Base-by-base conservation (phyloP, 2,329 filamentous ascomycete genomes). In the Chaetothyriales sp. region DNA sequence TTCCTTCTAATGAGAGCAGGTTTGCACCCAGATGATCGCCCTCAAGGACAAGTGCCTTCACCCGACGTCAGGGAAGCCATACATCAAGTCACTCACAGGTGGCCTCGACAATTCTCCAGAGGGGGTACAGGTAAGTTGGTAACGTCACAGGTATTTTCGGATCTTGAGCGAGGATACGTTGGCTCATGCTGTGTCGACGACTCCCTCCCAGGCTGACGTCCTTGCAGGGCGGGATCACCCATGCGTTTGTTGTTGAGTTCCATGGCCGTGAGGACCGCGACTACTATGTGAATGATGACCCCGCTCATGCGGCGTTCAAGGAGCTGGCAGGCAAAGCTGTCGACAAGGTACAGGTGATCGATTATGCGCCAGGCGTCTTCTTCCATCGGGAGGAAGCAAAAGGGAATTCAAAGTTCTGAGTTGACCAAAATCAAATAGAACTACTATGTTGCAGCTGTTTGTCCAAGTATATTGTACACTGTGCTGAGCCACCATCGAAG, bases 221-320 rank as follows among this genome's bases (percentile, higher is more conserved):
- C n/a, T 42, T 15, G 28, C 51, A 78, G 81, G 71, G 74, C 47
- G 81, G 76, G 0, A 76, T 82, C 48, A 80, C 80, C 0, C 83
- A 88, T 61, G 80, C 72, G 0, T 87, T 87, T 55, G 74, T 88
- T 1, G 73, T 75, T 19, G 77, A 84, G 58, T 87, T 88, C 52
- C 72, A 74, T 8, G 80, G 64, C 19, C 69, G 70, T 18, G 74
- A 77, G 55, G 83, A 88, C 61, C 70, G 82, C 46, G 73, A 80
- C 53, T 86, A 85, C 59, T 88, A 87, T 61, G 65, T 83, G 5
- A 65, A 75, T 48, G 66, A 78, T 26, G 84, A 88, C 58, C 79
- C 80, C 1, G 74, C 66, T 7, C 83, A 87, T 61, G 65, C 71
- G 36, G 75, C 64, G 0, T 86, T 85, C 57, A 68, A 77, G n/a